Evolutionary conservation across 2,329 filamentous ascomycete species (phyloP), one percentile per base, ranked within the genome.

Genomic region (Chaetomiaceae sp.): DNA sequence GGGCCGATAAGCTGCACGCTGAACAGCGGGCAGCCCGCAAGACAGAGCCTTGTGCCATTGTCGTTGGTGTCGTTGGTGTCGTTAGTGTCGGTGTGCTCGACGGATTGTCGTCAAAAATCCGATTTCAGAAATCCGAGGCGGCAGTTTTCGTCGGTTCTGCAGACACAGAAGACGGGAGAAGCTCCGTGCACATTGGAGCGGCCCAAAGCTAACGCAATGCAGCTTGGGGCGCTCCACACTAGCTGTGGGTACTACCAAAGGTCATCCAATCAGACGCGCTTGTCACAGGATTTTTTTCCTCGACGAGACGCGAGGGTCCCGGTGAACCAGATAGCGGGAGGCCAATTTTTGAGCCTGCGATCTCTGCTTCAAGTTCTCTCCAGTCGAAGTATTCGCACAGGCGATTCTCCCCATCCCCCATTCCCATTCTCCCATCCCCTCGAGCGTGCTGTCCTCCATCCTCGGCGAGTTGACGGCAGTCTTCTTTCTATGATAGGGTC

Each of bases 1-100:
- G 36, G 7, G 58, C 57, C 7, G 60, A 60, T 2, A 42, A 50
- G 10, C 62, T 61, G 56, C 65, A 68, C 25, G 61, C 59, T 2
- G 63, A 54, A 59, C 65, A 68, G 56, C 65, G 56, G 8, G 55
- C 53, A 13, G 60, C 59, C 37, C 62, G 59, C 11, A 63, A 33
- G 2, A 56, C 51, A 6, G 63, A 57, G 34, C 60, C 48, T n/a
- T 59, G 55, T n/a, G 56, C 57, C 63, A 65, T 65, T 32, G 43
- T 53, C 33, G 51, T 1, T 44, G 27, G 29, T 25, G 40, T 32
- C 47, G 44, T 53, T n/a, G n/a, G n/a, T 32, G 43, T 53, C 33
- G 51, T 1, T 44, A 25, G 29, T 25, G 40, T 32, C 47, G 23
- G 9, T 40, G 23, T 5, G 25, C 2, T 38, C 1, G 14, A 27